These are phyloP conservation scores for Madurella fahalii DNA, from an alignment of 2,329 filamentous ascomycete genomes.

Conservation along the genomic window DNA sequence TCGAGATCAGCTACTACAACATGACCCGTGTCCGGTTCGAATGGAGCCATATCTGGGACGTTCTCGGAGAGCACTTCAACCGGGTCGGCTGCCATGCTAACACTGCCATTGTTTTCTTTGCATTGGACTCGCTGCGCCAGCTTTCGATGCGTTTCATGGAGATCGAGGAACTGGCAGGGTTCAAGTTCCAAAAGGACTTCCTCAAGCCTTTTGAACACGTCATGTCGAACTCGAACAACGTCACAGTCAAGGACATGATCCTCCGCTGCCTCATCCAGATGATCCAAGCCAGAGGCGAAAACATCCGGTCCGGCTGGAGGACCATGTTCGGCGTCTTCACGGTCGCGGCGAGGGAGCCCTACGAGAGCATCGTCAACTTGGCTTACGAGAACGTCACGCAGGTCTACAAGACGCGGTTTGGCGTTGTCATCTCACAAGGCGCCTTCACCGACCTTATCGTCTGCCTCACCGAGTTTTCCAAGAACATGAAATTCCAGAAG, in stretches of 20 bases:
- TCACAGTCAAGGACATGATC: slow-evolving; percentile 96
- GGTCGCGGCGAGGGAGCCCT: slow-evolving; percentile 85
- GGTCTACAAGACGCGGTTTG: slow-evolving; percentile 92
- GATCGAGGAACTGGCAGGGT: slow-evolving; percentile 93
- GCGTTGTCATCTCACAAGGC: slow-evolving; percentile 91
- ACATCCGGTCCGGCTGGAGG: slow-evolving; percentile 96
- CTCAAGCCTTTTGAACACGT: slow-evolving; percentile 98
- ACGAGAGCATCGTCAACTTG: slow-evolving; percentile 93
- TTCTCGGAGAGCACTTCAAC: slow-evolving; percentile 98
- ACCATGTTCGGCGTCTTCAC: slow-evolving; percentile 99
- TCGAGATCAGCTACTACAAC: slow-evolving; percentile 99
- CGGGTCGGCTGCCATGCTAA: slow-evolving; percentile 95
- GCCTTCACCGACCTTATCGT: slow-evolving; percentile 96
- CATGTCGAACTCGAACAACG: slow-evolving; percentile 84
- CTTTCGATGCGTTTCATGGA: slow-evolving; percentile 99
- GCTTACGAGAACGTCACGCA: slow-evolving; percentile 96
- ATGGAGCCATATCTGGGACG: slow-evolving; percentile 96
- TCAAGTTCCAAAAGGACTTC: slow-evolving; percentile 99
- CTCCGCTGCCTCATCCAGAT: slow-evolving; percentile 95
- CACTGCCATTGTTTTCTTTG: slow-evolving; percentile 95
- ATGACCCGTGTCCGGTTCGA: slow-evolving; percentile 98
- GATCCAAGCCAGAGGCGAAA: slow-evolving; percentile 95
- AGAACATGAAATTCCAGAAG: slow-evolving; percentile 98
- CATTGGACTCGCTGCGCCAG: slow-evolving; percentile 89
- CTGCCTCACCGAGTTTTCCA: slow-evolving; percentile 96